Evolutionary conservation across 2,329 filamentous ascomycete species (phyloP).

Genomic region (Orbilia oligospora): DNA sequence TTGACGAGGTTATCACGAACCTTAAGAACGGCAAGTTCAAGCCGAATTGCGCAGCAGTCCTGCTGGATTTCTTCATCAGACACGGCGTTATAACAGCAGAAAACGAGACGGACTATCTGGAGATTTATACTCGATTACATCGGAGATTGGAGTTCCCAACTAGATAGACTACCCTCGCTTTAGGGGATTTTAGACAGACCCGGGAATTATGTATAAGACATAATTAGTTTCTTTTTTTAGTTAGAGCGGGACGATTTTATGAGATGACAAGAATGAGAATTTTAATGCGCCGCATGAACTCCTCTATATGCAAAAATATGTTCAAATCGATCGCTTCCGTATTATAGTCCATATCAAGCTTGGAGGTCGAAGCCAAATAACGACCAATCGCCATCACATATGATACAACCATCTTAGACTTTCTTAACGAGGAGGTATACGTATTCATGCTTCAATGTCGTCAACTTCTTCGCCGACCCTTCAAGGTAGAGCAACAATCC

Average conservation of each 20-base stretch:
- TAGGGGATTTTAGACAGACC: neutral
- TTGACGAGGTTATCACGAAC: constrained; percentile 78
- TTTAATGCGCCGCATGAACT: constrained; percentile 47
- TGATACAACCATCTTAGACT: constrained; percentile 67
- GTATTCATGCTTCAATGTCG: constrained; percentile 89
- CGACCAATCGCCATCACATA: neutral
- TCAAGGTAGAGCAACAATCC: constrained; percentile 91
- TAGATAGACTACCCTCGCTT: constrained; percentile 66
- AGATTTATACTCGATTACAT: constrained; percentile 77
- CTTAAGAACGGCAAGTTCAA: constrained; percentile 85
- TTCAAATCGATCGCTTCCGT: constrained; percentile 8
- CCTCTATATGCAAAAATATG: constrained; percentile 49
- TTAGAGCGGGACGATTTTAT: neutral
- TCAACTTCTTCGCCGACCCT: constrained; percentile 96
- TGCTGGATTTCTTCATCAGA: constrained; percentile 91
- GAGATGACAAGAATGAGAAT: constrained; percentile 11
- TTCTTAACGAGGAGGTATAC: constrained; percentile 96
- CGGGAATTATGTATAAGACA: neutral
- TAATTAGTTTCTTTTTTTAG: neutral
- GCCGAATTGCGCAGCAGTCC: constrained; percentile 81
- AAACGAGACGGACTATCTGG: constrained; percentile 82
- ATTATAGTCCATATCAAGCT: neutral
- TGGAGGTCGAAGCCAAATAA: neutral
- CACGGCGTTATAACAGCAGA: constrained; percentile 83
- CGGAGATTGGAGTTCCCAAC: constrained; percentile 85